Evolutionary conservation across 352 stramenopile species (phyloP), one percentile per base, ranked within the genome.

Genomic region (Thalassiosira livingstoniorum): DNA sequence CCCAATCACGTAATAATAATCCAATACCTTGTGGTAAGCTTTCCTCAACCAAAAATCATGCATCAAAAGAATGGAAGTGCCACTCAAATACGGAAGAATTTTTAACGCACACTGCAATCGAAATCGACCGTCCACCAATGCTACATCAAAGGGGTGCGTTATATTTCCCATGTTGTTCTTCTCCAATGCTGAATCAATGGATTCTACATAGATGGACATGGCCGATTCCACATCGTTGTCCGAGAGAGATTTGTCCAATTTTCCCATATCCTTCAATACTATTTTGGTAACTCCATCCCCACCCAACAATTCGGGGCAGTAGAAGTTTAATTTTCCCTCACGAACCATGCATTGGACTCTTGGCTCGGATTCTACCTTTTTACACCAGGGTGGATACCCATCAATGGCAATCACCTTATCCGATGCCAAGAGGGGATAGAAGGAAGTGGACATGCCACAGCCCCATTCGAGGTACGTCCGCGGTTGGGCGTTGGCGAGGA

Each of bases 1-100:
- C 39, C 71, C 71, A 58, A 80, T 80, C 0, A 80, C 71, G 37
- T 80, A 2, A 57, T 80, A 80, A 73, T 80, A 80, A n/a, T 73
- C 43, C 7, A 73, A 25, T 21, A 80, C 71, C 25, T 29, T 53
- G 55, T 58, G 34, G 29, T 80, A 80, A 0, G 43, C 27, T 42
- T 58, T 66, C 47, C 71, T 5, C n/a, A 80, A 32, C 71, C 71
- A 80, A 45, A 80, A 80, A 35, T 80, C 60, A 39, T 79, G 71
- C n/a, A 79, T 34, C 18, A 79, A 21, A 42, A 79, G 35, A 4
- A 72, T 32, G 3, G 39, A 63, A 53, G 43, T 42, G 1, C 27
- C 32, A 2, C 72, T 21, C 37, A 79, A 42, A 51, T 57, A 79
- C n/a, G 58, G 71, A 23, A 80, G 61, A 54, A 80, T 43, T 66